A percentile compares a stretch with the other conserved stretches of the same genome.
Conservation (phyloP, 1,284 basidiomycete genomes). For the Boletus semigastroideus region DNA sequence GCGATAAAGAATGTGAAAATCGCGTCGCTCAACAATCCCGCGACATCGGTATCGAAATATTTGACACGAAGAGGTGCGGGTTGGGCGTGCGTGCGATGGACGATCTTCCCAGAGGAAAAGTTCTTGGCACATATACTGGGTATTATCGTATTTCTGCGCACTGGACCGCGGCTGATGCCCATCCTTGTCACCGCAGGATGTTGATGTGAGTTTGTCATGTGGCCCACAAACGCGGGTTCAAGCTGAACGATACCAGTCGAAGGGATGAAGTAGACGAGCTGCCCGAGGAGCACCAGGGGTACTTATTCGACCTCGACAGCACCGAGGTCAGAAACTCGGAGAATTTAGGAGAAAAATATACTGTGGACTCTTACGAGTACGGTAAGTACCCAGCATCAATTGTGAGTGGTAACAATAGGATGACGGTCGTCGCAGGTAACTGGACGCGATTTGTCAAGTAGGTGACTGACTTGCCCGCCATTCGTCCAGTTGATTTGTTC, state of each 20-base stretch:
- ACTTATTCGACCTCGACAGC: conserved; percentile 61
- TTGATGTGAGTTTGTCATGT: conserved; percentile 23
- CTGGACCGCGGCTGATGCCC: conserved; percentile 2
- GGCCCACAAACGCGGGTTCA: neutral
- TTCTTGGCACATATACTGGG: conserved; percentile 66
- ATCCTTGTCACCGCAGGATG: conserved; percentile 12
- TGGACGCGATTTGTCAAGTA: conserved; percentile 75
- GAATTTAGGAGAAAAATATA: conserved; percentile 37
- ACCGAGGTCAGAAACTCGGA: conserved; percentile 41
- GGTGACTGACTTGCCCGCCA: conserved; percentile 18
- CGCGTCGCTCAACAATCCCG: conserved; percentile 54
- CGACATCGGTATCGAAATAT: conserved; percentile 49
- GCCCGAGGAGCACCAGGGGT: conserved; percentile 37
- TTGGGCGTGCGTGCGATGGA: conserved; percentile 50
- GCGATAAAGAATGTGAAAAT: conserved; percentile 45
- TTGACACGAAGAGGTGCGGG: conserved; percentile 52
- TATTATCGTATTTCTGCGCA: conserved; percentile 29
- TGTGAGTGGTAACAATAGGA: neutral
- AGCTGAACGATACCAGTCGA: conserved; percentile 30
- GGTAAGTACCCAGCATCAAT: conserved; percentile 37
- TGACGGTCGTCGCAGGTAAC: conserved; percentile 47
- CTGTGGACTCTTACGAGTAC: conserved; percentile 48
- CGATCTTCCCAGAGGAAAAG: conserved; percentile 47
- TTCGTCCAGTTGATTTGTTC: conserved; percentile 4
- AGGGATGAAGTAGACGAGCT: conserved; percentile 41